Conservation (phyloP, 192 early-diverging fungal species). For the Geranomyces variabilis region DNA sequence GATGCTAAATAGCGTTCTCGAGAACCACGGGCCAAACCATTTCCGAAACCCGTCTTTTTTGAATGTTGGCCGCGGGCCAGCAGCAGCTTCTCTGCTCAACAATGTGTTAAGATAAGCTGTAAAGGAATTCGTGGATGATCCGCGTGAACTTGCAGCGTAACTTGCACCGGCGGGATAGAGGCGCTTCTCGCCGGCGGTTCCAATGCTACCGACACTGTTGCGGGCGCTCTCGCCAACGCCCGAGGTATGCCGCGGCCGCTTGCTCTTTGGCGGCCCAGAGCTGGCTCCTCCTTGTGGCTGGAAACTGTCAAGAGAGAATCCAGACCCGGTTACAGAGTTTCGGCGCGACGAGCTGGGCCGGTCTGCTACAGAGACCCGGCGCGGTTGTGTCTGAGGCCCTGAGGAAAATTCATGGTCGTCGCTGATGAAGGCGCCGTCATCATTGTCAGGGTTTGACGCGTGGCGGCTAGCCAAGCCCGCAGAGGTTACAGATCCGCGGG, state of each 20-base stretch:
- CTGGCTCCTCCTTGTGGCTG: background rate
- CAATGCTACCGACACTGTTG: background rate
- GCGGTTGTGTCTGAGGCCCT: background rate
- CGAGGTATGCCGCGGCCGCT: background rate
- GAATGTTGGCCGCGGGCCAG: background rate
- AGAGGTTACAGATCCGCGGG: background rate
- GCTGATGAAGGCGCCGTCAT: background rate
- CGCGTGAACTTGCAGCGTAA: background rate
- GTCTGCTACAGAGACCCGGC: background rate
- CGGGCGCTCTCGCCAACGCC: background rate
- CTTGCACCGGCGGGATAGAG: background rate
- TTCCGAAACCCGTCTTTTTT: background rate
- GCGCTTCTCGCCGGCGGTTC: too few relatives aligned
- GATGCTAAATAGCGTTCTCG: constrained; percentile 1
- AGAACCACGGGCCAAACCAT: background rate
- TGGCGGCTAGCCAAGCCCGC: background rate
- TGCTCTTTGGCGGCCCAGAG: too few relatives aligned
- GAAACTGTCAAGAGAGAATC: constrained; percentile 12
- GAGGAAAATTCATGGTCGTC: background rate
- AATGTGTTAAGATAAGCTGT: background rate
- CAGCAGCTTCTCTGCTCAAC: background rate
- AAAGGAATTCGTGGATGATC: constrained; percentile 4
- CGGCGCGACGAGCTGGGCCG: background rate
- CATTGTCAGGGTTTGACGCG: background rate
- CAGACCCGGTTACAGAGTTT: background rate